Evolutionary conservation across 306 rosid genomes (phyloP).

Genomic region (Lupinus albus): DNA sequence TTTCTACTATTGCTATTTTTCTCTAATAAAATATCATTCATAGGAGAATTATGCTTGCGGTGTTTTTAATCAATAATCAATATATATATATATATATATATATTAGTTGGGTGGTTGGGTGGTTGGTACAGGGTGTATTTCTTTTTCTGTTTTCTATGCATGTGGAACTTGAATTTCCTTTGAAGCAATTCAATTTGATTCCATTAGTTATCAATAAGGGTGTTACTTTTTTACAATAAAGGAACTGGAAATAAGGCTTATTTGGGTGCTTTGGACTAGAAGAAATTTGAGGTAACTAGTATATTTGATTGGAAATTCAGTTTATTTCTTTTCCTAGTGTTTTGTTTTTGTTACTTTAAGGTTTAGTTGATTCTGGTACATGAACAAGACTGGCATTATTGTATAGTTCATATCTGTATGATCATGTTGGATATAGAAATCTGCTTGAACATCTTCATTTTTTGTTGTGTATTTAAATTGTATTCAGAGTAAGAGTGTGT

Average conservation of each 20-base stretch:
- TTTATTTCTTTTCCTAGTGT: not conserved
- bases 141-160: not conserved
- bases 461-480: constrained; percentile 2
- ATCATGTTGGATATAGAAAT: constrained; percentile 8
- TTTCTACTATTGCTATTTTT: constrained; percentile 30
- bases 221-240: constrained; percentile 20
- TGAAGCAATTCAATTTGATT: constrained; percentile 42
- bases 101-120: constrained; percentile 17
- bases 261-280: constrained; percentile 34
- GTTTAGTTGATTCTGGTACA: constrained; percentile 27
- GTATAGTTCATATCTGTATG: constrained; percentile 7
- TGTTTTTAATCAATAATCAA: constrained; percentile 42
- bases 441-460: constrained; percentile 17
- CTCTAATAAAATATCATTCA: constrained; percentile 31
- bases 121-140: constrained; percentile 38
- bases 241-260: not conserved
- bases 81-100: too few species aligned
- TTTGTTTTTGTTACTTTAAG: constrained; percentile 22
- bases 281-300: constrained; percentile 28
- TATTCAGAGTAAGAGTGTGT: constrained; percentile 11
- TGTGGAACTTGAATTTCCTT: constrained; percentile 42
- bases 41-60: constrained; percentile 37
- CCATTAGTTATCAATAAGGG: constrained; percentile 30
- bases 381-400: constrained; percentile 4
- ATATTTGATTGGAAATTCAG: constrained; percentile 41